These are phyloP conservation scores for Symbiodinium natans DNA, from an alignment of 73 alveolate species.

Conservation along the genomic window DNA sequence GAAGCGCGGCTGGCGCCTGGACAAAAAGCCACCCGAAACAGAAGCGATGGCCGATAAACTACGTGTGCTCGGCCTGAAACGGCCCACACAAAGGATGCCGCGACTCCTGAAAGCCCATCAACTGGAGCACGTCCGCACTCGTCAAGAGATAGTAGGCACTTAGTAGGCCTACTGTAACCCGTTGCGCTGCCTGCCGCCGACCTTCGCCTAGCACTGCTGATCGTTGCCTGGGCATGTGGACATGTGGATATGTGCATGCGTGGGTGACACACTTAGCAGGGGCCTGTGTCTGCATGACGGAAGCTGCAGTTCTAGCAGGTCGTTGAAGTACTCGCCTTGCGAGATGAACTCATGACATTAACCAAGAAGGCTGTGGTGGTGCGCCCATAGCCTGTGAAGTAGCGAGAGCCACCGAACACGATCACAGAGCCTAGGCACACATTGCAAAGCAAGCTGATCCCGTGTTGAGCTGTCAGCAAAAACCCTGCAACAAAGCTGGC, in stretches of 20 bases:
- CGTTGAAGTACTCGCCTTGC: conserved; percentile 87
- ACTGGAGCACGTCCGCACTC: not conserved
- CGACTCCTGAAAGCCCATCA: conserved; percentile 31
- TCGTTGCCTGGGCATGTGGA: no score
- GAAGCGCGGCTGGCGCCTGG: conserved; percentile 22
- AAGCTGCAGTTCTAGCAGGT: conserved; percentile 60
- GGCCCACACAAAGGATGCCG: conserved; percentile 51
- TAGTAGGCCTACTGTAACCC: no score
- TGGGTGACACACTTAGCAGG: not conserved
- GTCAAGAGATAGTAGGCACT: not conserved
- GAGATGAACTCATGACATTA: not conserved
- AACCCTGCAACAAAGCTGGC: not conserved
- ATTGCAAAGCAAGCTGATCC: not conserved
- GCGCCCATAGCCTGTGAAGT: conserved; percentile 55
- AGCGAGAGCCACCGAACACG: conserved; percentile 67
- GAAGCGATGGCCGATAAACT: not conserved
- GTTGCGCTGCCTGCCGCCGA: conserved; percentile 82
- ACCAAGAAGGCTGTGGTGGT: not conserved
- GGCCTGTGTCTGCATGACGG: conserved; percentile 16
- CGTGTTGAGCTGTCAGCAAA: no score
- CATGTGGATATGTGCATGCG: not conserved
- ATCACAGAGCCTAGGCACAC: conserved; percentile 7
- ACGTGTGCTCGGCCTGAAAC: conserved; percentile 11
- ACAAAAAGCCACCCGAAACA: not conserved
- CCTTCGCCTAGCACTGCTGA: conserved; percentile 74